Evolutionary conservation across 2,329 filamentous ascomycete species (phyloP).

Genomic region (Coniochaeta prunicola): DNA sequence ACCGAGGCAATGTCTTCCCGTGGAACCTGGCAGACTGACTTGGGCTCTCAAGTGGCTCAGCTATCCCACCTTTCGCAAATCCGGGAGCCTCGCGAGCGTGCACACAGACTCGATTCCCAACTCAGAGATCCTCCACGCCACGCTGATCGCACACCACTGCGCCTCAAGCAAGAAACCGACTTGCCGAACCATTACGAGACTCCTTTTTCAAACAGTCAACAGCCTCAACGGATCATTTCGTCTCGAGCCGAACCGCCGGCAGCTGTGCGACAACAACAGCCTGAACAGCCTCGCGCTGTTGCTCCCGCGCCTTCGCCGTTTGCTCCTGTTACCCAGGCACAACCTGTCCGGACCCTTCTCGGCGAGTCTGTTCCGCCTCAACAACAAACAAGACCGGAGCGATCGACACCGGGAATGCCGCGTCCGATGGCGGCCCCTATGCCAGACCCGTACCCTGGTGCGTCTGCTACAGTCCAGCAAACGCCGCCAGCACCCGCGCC

Average conservation of each 20-base stretch:
- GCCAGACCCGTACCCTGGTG: slow-evolving; percentile 13
- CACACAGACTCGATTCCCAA: slow-evolving; percentile 12
- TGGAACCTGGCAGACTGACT: slow-evolving; percentile 11
- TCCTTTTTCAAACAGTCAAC: slow-evolving; percentile 27
- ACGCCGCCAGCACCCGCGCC: slow-evolving; percentile 28
- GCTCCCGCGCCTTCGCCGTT: slow-evolving; percentile 25
- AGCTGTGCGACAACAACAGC: slow-evolving; percentile 27
- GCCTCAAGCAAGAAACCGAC: slow-evolving; percentile 46
- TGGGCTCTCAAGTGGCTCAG: slow-evolving; percentile 8
- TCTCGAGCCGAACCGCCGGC: slow-evolving; percentile 33
- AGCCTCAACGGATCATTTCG: slow-evolving; percentile 29
- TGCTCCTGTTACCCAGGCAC: slow-evolving; percentile 24
- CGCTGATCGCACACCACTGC: slow-evolving; percentile 18
- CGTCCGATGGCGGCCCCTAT: slow-evolving; percentile 21
- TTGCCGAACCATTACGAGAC: slow-evolving; percentile 36
- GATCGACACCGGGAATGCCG: slow-evolving; percentile 30
- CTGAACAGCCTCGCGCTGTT: slow-evolving; percentile 34
- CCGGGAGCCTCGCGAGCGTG: slow-evolving; percentile 12
- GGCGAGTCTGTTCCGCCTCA: slow-evolving; percentile 26
- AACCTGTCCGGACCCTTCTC: slow-evolving; percentile 21
- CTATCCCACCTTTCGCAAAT: slow-evolving; percentile 10
- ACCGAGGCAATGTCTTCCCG: slow-evolving; percentile 19
- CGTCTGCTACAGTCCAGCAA: slow-evolving; percentile 7
- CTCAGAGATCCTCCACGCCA: slow-evolving; percentile 18
- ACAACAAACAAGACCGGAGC: slow-evolving; percentile 28